These are phyloP conservation scores for Yamadazyma sp. DNA, from an alignment of 1,139 yeast species.

Conservation along the genomic window DNA sequence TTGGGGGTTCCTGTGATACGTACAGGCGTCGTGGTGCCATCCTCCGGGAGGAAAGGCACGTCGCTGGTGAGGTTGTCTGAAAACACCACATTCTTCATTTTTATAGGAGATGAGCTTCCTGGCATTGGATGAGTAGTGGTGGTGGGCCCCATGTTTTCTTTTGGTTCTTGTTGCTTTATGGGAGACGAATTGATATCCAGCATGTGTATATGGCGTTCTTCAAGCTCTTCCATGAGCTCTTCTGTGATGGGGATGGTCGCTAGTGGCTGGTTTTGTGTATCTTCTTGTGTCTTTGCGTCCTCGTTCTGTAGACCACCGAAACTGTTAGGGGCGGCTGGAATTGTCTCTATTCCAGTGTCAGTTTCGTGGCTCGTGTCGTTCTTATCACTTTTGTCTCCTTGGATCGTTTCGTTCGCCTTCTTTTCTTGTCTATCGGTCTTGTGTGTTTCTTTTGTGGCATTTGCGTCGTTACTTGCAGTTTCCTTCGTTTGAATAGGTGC, in stretches of 20 bases:
- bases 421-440: too few species aligned
- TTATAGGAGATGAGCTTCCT: conserved; percentile 27
- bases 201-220: neutral
- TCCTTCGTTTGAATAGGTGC: too few species aligned
- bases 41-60: conserved; percentile 10
- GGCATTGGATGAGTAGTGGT: neutral
- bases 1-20: conserved; percentile 29
- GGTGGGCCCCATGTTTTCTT: too few species aligned
- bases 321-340: too few species aligned
- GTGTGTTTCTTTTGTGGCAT: neutral
- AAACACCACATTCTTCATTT: conserved; percentile 40
- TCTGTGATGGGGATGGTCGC: neutral
- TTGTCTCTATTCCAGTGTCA: too few species aligned
- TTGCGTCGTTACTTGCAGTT: too few species aligned
- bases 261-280: neutral
- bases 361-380: conserved; percentile 1
- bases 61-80: conserved; percentile 38
- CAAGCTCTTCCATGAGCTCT: conserved; percentile 2
- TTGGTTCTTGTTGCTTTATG: neutral
- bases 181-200: neutral
- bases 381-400: neutral
- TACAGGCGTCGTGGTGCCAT: conserved; percentile 6
- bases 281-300: neutral
- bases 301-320: neutral
- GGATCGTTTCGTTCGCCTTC: too few species aligned